These are phyloP conservation scores for Aspergillus ochraceoroseus DNA, from an alignment of 2,329 filamentous ascomycete species.

Conservation along the genomic window DNA sequence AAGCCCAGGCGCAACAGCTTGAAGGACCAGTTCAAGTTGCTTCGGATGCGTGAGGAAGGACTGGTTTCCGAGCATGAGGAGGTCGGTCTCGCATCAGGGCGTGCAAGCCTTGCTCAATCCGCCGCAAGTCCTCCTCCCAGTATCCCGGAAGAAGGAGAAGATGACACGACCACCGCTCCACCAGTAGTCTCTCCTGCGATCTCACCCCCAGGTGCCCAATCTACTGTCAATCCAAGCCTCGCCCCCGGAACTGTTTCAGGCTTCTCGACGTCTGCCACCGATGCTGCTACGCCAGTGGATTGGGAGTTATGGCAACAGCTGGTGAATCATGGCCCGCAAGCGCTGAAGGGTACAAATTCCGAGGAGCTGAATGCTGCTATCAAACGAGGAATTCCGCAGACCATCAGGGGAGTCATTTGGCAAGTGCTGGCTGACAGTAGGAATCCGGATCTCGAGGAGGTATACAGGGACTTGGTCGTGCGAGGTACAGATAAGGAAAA, in stretches of 20 bases:
- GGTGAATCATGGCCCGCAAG: constrained; percentile 87
- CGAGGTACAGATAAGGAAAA: constrained; percentile 78
- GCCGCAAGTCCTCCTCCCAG: constrained; percentile 48
- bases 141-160: constrained; percentile 46
- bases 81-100: constrained; percentile 46
- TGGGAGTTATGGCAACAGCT: constrained; percentile 98
- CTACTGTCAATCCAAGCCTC: constrained; percentile 63
- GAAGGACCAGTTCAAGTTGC: constrained; percentile 71
- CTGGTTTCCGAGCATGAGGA: constrained; percentile 55
- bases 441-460: constrained; percentile 77
- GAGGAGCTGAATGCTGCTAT: constrained; percentile 89
- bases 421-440: constrained; percentile 95
- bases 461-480: constrained; percentile 76
- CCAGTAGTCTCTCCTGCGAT: constrained; percentile 27
- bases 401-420: constrained; percentile 97
- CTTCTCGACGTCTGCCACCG: constrained; percentile 63
- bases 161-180: constrained; percentile 30
- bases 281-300: constrained; percentile 70
- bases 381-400: constrained; percentile 85
- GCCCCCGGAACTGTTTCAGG: constrained; percentile 83
- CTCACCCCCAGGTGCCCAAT: constrained; percentile 50
- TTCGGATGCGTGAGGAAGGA: constrained; percentile 70
- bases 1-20: constrained; percentile 59
- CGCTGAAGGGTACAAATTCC: constrained; percentile 78
- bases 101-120: constrained; percentile 40